A percentile compares a stretch with the other conserved stretches of the same genome.
Conservation (phyloP, 331 rosid genomes). For the Rosa hybrid region DNA sequence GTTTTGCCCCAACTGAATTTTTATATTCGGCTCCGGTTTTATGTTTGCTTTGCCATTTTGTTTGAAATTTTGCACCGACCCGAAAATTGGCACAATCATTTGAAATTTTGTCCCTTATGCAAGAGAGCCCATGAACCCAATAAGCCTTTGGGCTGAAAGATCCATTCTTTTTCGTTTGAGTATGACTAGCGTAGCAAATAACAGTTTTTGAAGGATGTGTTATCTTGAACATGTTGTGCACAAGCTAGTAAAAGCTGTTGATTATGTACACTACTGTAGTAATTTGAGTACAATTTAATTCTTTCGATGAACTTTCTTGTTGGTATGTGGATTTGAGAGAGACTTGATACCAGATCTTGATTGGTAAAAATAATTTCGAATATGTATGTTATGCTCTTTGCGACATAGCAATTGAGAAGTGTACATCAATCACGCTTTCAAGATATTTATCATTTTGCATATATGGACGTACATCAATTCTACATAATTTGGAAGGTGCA, state of each 20-base stretch:
- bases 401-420: too few relatives aligned
- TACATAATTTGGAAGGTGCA: neutral
- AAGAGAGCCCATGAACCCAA: neutral
- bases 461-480: neutral
- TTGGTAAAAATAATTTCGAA: too few relatives aligned
- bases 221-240: neutral
- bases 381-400: neutral
- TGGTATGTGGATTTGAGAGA: neutral
- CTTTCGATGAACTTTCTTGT: neutral
- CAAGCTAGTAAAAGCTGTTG: neutral
- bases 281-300: neutral
- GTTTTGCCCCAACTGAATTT: neutral
- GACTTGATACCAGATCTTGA: too few relatives aligned
- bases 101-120: neutral
- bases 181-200: neutral
- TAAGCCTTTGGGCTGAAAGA: neutral
- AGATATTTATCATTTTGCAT: too few relatives aligned
- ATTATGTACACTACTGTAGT: neutral
- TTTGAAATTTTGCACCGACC: slow-evolving; percentile 3
- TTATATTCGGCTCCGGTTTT: neutral
- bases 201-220: neutral
- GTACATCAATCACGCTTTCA: too few relatives aligned
- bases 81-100: neutral
- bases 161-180: neutral
- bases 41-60: neutral